Evolutionary conservation across 495 filamentous ascomycete species (phyloP), one percentile per base, ranked within the genome.

Genomic region (Podospora pseudocomata): DNA sequence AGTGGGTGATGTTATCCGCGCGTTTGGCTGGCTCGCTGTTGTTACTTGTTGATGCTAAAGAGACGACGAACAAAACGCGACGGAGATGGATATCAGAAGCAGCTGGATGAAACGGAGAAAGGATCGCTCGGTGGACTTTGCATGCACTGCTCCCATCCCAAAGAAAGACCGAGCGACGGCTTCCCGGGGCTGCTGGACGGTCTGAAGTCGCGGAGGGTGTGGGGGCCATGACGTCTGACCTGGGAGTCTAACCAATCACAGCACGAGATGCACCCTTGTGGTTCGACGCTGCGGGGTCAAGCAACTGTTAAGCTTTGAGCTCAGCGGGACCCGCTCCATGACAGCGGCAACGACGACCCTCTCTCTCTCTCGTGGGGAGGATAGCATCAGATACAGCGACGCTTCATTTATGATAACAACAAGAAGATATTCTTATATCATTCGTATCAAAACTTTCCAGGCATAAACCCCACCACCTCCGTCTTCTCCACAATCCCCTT

Each of bases 401-500:
- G 34, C 34, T 1, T 39, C 11, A 39, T 39, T 39, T 11, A 39
- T 39, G 34, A 39, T 39, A 6, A 0, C 34, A 39, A 39, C 34
- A 39, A 39, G 5, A 39, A 39, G 5, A 11, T 23, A 39, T 39
- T 11, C 34, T 39, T 39, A 39, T 5, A 11, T 39, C 5, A 5
- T 39, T 39, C 34, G 20, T 39, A 49, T 49, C 65, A 76, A 55
- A 82, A 83, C 26, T 67, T 74, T 0, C 79, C 82, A n/a, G 80
- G 78, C 3, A 61, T 68, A 70, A 84, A 86, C 65, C 84, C 82
- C 3, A 84, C 65, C 4, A 85, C 78, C 54, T 79, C 73, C 6
- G 76, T 70, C 63, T 74, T 76, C 11, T 80, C 69, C 44, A 84
- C 56, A 11, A 82, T 68, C 13, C 73, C 77, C 6, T 68, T 70